These are phyloP conservation scores for Saccharum hybrid DNA, from an alignment of 202 grass and related monocot species.

Conservation along the genomic window DNA sequence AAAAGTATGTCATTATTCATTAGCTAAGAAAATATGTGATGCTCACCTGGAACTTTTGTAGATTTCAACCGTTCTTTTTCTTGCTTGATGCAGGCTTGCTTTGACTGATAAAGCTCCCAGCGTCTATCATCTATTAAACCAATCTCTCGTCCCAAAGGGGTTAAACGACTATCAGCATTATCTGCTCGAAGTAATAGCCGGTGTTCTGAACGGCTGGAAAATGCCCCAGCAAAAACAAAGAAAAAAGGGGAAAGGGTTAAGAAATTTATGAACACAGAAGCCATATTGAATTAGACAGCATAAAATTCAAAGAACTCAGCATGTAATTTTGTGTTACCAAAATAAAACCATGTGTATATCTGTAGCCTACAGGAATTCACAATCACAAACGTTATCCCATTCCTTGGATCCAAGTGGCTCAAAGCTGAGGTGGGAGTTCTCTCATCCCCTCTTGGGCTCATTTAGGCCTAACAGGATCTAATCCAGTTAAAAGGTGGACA, in stretches of 20 bases:
- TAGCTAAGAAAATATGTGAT: conserved; percentile 27
- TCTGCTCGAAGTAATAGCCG: conserved; percentile 87
- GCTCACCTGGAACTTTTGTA: conserved; percentile 65
- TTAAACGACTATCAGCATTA: conserved; percentile 96
- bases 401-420: background rate
- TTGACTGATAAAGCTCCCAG: conserved; percentile 85
- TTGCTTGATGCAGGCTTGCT: conserved; percentile 75
- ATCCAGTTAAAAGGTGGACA: background rate
- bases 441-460: conserved; percentile 7
- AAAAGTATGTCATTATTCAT: background rate
- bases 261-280: conserved; percentile 8
- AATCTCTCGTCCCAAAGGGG: conserved; percentile 90
- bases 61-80: conserved; percentile 84
- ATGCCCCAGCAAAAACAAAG: conserved; percentile 18
- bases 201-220: conserved; percentile 84
- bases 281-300: conserved; percentile 4
- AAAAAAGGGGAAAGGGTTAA: conserved; percentile 32
- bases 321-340: conserved; percentile 10
- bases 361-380: conserved; percentile 6
- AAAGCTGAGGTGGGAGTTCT: conserved; percentile 7
- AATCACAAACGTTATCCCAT: background rate
- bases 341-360: conserved; percentile 4
- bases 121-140: conserved; percentile 91
- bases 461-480: background rate
- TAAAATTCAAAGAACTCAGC: conserved; percentile 13